A percentile compares a stretch with the other conserved stretches of the same genome.
Conservation (phyloP, 1,284 basidiomycete genomes). For the Phellopilus nigrolimitatus region DNA sequence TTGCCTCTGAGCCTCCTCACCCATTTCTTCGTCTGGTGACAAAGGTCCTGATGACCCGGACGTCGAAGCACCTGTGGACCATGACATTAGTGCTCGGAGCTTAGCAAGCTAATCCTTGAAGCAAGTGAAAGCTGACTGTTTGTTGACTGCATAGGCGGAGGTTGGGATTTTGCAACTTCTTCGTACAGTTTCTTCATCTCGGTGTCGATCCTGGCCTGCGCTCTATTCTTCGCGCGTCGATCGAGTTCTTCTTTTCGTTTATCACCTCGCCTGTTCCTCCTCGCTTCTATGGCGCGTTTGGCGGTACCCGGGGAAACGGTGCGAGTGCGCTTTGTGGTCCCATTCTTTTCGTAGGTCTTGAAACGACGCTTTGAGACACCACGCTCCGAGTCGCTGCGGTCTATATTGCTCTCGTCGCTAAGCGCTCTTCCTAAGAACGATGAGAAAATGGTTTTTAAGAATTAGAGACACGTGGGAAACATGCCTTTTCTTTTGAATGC, state of each 20-base stretch:
- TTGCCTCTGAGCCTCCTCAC: conserved; percentile 24
- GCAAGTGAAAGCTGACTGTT: background rate
- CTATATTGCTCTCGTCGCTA: too few relatives aligned
- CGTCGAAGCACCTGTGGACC: background rate
- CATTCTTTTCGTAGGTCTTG: conserved; percentile 24
- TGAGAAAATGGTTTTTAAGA: conserved; percentile 18
- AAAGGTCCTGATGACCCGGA: background rate
- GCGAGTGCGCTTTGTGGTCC: conserved; percentile 41
- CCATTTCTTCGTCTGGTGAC: conserved; percentile 3
- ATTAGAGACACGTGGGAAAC: conserved; percentile 7
- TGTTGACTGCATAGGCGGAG: background rate
- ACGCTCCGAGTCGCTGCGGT: conserved; percentile 30
- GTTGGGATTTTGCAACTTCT: conserved; percentile 29
- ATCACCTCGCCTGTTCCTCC: conserved; percentile 30
- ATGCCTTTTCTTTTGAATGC: conserved; percentile 45
- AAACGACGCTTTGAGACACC: conserved; percentile 13
- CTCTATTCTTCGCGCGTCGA: conserved; percentile 35
- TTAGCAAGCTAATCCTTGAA: background rate
- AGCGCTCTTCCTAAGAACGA: conserved; percentile 1
- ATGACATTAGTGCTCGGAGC: background rate
- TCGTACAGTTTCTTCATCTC: conserved; percentile 26
- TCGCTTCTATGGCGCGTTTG: conserved; percentile 36
- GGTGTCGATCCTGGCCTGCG: conserved; percentile 32
- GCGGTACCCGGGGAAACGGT: conserved; percentile 39
- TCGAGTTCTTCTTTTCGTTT: conserved; percentile 35